A percentile compares a stretch with the other conserved stretches of the same genome.
phyloP scores from a whole-genome alignment of 2,329 filamentous ascomycete genomes.

The Fusarium albosuccineum region DNA sequence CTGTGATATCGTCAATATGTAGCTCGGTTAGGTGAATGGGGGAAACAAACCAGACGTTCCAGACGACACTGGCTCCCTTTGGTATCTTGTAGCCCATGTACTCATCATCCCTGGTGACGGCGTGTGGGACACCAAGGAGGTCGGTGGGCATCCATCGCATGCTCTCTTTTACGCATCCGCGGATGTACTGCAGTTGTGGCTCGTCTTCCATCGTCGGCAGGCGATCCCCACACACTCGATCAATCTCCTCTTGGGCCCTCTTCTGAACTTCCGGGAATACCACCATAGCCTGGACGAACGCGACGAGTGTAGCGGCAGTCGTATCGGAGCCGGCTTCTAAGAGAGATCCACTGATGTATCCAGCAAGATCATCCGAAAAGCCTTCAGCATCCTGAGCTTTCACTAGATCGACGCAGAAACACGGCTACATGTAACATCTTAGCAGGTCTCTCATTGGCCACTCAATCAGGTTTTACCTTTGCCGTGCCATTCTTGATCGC shows the following conservation, averaged over 20 bases:
- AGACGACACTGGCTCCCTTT: constrained; percentile 44
- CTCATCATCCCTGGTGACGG: constrained; percentile 47
- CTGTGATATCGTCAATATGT: not conserved
- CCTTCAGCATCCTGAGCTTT: constrained; percentile 17
- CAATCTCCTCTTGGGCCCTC: constrained; percentile 57
- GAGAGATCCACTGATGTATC: constrained; percentile 28
- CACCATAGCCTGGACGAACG: constrained; percentile 61
- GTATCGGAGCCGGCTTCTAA: constrained; percentile 52
- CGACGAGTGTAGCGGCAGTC: constrained; percentile 46
- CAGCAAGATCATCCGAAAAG: constrained; percentile 19
- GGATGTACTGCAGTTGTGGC: constrained; percentile 58
- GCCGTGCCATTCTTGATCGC: constrained; percentile 37
- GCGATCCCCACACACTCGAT: constrained; percentile 59
- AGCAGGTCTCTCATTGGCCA: not conserved
- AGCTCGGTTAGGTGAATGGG: not conserved
- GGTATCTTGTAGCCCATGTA: constrained; percentile 47
- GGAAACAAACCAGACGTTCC: constrained; percentile 36
- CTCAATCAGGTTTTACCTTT: not conserved
- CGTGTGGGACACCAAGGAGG: constrained; percentile 52
- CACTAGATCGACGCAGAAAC: constrained; percentile 12
- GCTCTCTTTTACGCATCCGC: constrained; percentile 51
- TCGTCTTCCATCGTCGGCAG: constrained; percentile 59
- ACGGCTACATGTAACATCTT: constrained; percentile 3
- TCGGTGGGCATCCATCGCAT: constrained; percentile 51
- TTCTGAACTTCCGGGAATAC: constrained; percentile 58